Evolutionary conservation across 495 filamentous ascomycete genomes (phyloP).

Genomic region (Chaetomium cochliodes): DNA sequence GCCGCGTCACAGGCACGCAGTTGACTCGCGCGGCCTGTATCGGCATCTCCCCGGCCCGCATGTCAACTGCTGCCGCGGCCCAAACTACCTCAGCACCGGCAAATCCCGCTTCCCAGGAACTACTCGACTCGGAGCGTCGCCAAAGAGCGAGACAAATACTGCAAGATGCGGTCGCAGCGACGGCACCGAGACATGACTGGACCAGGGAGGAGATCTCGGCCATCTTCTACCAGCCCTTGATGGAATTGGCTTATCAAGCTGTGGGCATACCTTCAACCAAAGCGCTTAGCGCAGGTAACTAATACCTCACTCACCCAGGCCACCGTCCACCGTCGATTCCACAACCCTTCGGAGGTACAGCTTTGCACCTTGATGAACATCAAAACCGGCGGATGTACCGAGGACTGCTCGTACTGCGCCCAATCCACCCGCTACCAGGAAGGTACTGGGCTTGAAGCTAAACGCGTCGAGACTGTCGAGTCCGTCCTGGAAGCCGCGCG

Average conservation of each 20-base stretch:
- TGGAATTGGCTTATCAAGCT: constrained; percentile 70
- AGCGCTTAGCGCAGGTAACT: neutral
- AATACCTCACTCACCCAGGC: constrained; percentile 47
- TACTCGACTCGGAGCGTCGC: constrained; percentile 6
- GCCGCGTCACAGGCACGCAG: neutral
- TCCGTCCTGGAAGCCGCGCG: constrained; percentile 72
- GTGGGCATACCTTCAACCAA: constrained; percentile 46
- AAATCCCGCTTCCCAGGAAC: neutral
- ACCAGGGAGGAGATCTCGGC: constrained; percentile 71
- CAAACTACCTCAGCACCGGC: neutral
- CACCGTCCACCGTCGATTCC: constrained; percentile 75
- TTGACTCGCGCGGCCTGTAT: neutral
- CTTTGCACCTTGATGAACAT: constrained; percentile 93
- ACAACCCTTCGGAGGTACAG: constrained; percentile 74
- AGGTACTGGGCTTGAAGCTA: constrained; percentile 75
- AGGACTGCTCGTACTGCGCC: constrained; percentile 87
- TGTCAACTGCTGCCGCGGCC: constrained; percentile 13
- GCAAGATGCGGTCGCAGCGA: constrained; percentile 54
- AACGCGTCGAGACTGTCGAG: constrained; percentile 72
- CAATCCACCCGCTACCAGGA: constrained; percentile 78
- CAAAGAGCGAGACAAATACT: constrained; percentile 27
- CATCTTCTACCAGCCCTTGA: constrained; percentile 75
- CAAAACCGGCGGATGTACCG: constrained; percentile 86
- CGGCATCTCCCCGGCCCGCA: constrained; percentile 1
- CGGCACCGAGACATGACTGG: constrained; percentile 65